phyloP scores from a whole-genome alignment of 2,329 filamentous ascomycete species.

The Ciborinia camelliae region DNA sequence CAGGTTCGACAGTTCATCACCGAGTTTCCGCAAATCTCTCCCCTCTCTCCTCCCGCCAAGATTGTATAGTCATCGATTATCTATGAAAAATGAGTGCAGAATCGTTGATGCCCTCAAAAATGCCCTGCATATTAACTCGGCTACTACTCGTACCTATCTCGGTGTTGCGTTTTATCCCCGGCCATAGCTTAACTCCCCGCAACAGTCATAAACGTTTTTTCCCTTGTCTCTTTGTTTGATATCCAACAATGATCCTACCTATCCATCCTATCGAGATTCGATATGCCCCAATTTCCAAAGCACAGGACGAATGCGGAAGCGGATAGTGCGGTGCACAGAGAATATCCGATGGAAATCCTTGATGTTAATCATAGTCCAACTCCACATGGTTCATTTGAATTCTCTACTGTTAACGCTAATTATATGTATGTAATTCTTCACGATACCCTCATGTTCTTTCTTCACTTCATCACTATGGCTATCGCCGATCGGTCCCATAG shows the following conservation, averaged over 20 bases:
- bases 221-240: background rate
- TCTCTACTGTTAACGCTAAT: background rate
- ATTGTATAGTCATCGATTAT: background rate
- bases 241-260: no score
- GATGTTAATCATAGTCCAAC: background rate
- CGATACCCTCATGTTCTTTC: background rate
- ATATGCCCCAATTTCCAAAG: background rate
- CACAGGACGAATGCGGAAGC: no score
- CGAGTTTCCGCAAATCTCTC: background rate
- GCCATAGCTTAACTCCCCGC: background rate
- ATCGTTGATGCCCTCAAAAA: background rate
- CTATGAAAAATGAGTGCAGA: no score
- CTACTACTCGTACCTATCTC: background rate
- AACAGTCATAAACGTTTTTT: background rate
- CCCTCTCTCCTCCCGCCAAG: background rate
- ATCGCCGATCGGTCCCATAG: background rate
- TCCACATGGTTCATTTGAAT: background rate
- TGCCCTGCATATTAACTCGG: conserved; percentile 6
- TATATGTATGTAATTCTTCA: background rate
- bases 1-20: no score
- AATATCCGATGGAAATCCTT: background rate
- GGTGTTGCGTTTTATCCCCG: no score
- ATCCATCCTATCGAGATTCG: no score
- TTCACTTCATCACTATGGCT: no score
- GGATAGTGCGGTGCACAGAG: background rate